Evolutionary conservation across 306 rosid genomes (phyloP), one percentile per base, ranked within the genome.

Genomic region (Astragalus membranaceus): DNA sequence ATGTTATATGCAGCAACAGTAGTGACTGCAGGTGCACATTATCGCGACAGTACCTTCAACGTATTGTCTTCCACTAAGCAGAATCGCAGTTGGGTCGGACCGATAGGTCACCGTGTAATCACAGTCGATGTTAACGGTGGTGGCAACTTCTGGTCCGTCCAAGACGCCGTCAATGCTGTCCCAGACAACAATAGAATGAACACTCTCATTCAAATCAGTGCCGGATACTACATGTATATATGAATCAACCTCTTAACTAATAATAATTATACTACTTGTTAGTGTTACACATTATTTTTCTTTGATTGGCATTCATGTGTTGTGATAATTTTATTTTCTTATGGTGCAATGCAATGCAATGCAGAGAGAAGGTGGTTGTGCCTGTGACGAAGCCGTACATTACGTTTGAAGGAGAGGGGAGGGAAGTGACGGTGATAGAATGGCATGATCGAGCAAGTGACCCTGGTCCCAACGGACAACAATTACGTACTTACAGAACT

Each of bases 361-460:
- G 85, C 82, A 92, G 95, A 82, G 96, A 89, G 81, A 89, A 89
- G 81, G 98, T 92, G 43, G 83, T 86, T 59, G 95, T 92, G 80
- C 87, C 95, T 39, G 91, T 29, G 80, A 86, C 87, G 35, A 89
- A 89, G 80, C 92, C 93, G 37, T 92, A 89, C 85, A 86, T 92
- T 26, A 89, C 96, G 11, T 88, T 92, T 75, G 37, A 86, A 72
- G 98, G 98, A 1, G 92, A 76, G 0, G 96, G 98, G 0, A 92
- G 76, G 42, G 96, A 85, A 0, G 82, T 57, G 78, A 92, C 96
- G n/a, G 86, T 88, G 65, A 86, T 92, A 20, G 96, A 89, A 37
- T 92, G 96, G 98, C 98, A 92, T 67, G 96, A 89, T 75, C 15
- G 98, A 16, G 98, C 96, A 3, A 73, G 88, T 46, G 96, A 92